Conservation (phyloP, 345 rosid genomes). For the Rhizophora mangle region DNA sequence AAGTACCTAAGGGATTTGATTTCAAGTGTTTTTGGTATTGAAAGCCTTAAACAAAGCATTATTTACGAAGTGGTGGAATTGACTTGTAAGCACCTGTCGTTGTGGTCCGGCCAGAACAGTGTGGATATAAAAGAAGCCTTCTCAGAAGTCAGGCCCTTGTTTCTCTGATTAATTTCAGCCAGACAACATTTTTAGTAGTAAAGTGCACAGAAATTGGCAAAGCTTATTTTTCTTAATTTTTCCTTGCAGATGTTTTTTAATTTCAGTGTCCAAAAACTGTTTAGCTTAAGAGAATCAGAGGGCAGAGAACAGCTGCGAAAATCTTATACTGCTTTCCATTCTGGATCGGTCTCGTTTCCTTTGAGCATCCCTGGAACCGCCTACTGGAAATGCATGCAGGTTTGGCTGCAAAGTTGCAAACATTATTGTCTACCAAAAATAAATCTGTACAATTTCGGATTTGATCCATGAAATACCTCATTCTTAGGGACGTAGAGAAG, state of each 20-base stretch:
- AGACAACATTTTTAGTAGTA: too few species aligned
- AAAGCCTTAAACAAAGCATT: slow-evolving; percentile 20
- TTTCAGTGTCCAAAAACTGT: slow-evolving; percentile 22
- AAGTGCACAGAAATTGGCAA: too few species aligned
- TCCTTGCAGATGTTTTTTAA: slow-evolving; percentile 35
- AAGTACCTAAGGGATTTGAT: slow-evolving; percentile 34
- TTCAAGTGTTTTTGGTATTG: slow-evolving; percentile 34
- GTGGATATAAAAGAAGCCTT: slow-evolving; percentile 34
- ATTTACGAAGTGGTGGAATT: slow-evolving; percentile 22
- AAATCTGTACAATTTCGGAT: too few species aligned
- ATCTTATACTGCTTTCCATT: slow-evolving; percentile 22
- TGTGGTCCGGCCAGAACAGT: slow-evolving; percentile 23
- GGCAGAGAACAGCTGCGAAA: slow-evolving; percentile 13
- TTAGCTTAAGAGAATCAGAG: slow-evolving; percentile 29
- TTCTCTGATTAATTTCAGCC: too few species aligned
- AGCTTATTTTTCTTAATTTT: too few species aligned
- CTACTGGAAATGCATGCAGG: slow-evolving; percentile 35
- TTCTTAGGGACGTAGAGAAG: not conserved
- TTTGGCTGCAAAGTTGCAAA: not conserved
- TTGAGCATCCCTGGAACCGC: slow-evolving; percentile 40
- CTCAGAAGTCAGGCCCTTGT: slow-evolving; percentile 17
- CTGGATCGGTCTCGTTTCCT: slow-evolving; percentile 39
- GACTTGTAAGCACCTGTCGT: slow-evolving; percentile 18
- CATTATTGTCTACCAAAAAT: not conserved
- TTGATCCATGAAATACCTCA: too few species aligned